Percentiles rank a stretch among this genome's conserved stretches.
Evolutionary conservation across 441 rosid genomes (phyloP).

Genomic region (Breynia disticha): DNA sequence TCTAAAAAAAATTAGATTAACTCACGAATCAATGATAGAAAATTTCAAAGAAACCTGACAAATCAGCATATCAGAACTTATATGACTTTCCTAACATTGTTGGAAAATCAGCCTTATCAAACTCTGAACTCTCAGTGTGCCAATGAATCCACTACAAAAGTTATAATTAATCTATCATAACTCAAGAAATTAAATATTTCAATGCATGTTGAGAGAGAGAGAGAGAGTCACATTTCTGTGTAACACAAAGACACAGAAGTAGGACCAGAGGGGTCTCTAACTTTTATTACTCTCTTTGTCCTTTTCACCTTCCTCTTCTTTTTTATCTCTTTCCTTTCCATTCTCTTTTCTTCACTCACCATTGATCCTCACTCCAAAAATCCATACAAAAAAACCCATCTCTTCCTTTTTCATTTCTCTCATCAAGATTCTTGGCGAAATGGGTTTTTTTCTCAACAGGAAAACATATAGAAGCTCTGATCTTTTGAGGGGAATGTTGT

Average conservation of each 20-base stretch:
- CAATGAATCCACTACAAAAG: no score
- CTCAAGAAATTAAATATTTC: no score
- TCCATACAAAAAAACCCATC: background rate
- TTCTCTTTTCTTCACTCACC: constrained; percentile 4
- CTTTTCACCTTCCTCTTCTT: constrained; percentile 26
- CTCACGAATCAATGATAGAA: no score
- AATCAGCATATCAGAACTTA: no score
- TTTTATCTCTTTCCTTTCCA: constrained; percentile 19
- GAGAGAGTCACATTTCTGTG: background rate
- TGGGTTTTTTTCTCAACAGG: background rate
- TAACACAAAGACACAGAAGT: constrained; percentile 17
- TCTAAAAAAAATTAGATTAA: no score
- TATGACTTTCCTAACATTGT: no score
- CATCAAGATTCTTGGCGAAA: background rate
- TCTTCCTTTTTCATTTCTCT: constrained; percentile 7
- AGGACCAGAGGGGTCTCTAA: constrained; percentile 22
- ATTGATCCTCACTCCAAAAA: background rate
- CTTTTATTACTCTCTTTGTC: constrained; percentile 46
- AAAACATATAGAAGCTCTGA: constrained; percentile 26
- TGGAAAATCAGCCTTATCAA: no score
- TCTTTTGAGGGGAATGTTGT: constrained; percentile 94
- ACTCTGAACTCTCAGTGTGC: no score
- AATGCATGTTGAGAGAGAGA: constrained; percentile 1
- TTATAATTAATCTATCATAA: no score
- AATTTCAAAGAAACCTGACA: no score